These are phyloP conservation scores for Lipomyces sp. DNA, from an alignment of 805 yeast species.

Conservation along the genomic window DNA sequence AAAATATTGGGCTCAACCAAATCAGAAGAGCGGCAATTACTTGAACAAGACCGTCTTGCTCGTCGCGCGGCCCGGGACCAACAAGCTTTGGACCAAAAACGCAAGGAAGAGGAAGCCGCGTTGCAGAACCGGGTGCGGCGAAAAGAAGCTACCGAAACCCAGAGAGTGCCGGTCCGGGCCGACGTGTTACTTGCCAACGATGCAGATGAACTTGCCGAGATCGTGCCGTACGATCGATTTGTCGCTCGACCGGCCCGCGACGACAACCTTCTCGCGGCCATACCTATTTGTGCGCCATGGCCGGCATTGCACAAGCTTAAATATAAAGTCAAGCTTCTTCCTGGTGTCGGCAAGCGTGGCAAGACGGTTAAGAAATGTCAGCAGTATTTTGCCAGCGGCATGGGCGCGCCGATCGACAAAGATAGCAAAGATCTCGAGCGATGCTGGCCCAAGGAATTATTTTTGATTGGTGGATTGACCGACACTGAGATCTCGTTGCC, in stretches of 20 bases:
- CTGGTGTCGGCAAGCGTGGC: conserved; percentile 81
- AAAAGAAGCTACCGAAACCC: conserved; percentile 34
- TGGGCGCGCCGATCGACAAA: conserved; percentile 47
- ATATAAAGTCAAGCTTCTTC: conserved; percentile 82
- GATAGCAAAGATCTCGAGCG: conserved; percentile 54
- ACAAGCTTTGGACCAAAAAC: conserved; percentile 26
- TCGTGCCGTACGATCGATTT: conserved; percentile 52
- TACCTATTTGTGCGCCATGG: conserved; percentile 96
- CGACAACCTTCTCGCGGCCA: conserved; percentile 64
- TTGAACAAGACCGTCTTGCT: conserved; percentile 36
- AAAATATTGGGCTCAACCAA: conserved; percentile 84
- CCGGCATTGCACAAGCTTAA: conserved; percentile 70
- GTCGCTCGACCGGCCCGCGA: conserved; percentile 43
- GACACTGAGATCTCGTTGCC: conserved; percentile 69
- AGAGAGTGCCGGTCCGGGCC: conserved; percentile 32
- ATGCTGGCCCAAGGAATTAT: conserved; percentile 76
- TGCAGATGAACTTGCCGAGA: conserved; percentile 45
- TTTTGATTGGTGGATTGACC: conserved; percentile 59
- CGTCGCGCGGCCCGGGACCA: conserved; percentile 37
- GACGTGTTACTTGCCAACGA: conserved; percentile 33
- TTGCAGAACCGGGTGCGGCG: conserved; percentile 46
- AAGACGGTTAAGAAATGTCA: conserved; percentile 76
- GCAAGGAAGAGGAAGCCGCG: conserved; percentile 41
- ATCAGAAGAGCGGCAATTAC: conserved; percentile 23
- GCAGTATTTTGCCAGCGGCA: conserved; percentile 58